Evolutionary conservation across 2,329 filamentous ascomycete genomes (phyloP).

Genomic region (Huntiella decipiens): DNA sequence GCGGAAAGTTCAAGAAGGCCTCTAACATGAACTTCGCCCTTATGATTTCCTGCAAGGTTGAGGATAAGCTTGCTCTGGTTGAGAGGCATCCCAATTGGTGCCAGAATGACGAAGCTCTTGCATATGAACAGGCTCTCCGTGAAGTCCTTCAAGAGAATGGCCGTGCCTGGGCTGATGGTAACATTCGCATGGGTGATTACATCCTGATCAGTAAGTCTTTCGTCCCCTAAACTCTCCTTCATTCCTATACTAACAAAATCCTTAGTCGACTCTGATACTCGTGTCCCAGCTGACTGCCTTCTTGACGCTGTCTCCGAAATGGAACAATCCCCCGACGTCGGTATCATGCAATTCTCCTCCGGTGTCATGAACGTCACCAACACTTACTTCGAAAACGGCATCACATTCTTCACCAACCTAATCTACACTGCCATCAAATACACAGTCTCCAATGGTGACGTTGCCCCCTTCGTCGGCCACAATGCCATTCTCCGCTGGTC

Average conservation of each 20-base stretch:
- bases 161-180: constrained; percentile 64
- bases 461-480: constrained; percentile 65
- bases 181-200: constrained; percentile 72
- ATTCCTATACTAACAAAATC: not conserved
- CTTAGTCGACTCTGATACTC: constrained; percentile 53
- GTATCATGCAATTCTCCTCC: constrained; percentile 59
- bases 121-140: constrained; percentile 46
- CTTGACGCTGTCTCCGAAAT: constrained; percentile 66
- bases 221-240: not conserved
- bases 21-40: constrained; percentile 57
- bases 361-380: constrained; percentile 63
- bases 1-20: constrained; percentile 49
- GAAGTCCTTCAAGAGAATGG: constrained; percentile 48
- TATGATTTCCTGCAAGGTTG: constrained; percentile 49
- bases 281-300: constrained; percentile 58
- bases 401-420: constrained; percentile 54
- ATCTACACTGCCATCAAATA: constrained; percentile 62
- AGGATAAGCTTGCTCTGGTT: constrained; percentile 43
- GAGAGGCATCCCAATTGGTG: constrained; percentile 43
- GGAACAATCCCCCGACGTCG: constrained; percentile 61
- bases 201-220: constrained; percentile 29
- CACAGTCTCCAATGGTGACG: constrained; percentile 58
- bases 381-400: constrained; percentile 53
- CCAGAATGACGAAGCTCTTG: constrained; percentile 46
- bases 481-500: constrained; percentile 61